These are phyloP conservation scores for Gossypium aridum DNA, from an alignment of 441 rosid species.

Conservation along the genomic window DNA sequence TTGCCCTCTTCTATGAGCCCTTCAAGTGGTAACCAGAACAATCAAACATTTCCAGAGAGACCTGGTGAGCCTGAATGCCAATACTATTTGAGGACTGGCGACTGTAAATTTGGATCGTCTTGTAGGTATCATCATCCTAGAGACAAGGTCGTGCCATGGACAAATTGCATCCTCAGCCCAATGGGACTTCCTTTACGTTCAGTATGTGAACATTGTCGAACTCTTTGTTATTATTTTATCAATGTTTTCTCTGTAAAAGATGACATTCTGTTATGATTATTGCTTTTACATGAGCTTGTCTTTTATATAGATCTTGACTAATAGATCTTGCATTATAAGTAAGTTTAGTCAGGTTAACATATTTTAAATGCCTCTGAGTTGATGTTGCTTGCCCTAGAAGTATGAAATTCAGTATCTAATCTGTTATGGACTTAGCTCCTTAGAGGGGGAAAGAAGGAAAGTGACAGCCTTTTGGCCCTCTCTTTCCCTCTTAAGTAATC, in stretches of 20 bases:
- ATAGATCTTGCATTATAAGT: neutral
- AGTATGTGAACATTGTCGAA: conserved; percentile 37
- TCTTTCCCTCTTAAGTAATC: neutral
- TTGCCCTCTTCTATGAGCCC: conserved; percentile 41
- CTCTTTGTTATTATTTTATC: conserved; percentile 9
- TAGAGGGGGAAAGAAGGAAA: neutral
- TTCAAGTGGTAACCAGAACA: conserved; percentile 44
- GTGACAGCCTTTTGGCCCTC: neutral
- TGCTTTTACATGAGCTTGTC: neutral
- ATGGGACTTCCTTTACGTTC: conserved; percentile 84
- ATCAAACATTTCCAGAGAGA: conserved; percentile 78
- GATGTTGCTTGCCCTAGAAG: neutral
- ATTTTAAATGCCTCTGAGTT: neutral
- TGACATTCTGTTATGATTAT: neutral
- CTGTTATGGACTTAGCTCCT: neutral
- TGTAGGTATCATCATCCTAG: conserved; percentile 88
- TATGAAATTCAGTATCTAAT: neutral
- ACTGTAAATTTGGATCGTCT: conserved; percentile 87
- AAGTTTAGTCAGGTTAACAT: neutral
- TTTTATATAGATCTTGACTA: neutral
- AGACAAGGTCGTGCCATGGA: conserved; percentile 49
- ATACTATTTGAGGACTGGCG: conserved; percentile 77
- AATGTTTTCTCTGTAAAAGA: neutral
- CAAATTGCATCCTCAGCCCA: conserved; percentile 59
- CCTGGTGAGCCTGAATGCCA: conserved; percentile 87